Conservation (phyloP, 78 protist species). For the Pigoraptor vietnamica region DNA sequence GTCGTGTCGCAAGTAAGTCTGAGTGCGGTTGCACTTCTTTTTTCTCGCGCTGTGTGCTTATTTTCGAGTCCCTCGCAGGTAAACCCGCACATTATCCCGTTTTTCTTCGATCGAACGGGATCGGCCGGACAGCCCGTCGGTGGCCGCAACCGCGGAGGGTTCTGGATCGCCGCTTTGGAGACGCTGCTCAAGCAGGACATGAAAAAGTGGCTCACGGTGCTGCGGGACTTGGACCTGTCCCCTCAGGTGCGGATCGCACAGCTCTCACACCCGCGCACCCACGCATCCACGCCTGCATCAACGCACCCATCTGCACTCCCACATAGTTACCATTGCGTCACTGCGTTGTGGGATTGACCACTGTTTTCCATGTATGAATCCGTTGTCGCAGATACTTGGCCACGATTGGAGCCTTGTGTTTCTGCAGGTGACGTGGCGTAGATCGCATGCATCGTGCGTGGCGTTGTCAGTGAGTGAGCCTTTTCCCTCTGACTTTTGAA, state of each 20-base stretch:
- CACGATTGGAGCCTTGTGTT: constrained; percentile 4
- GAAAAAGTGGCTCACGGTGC: background rate
- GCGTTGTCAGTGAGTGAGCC: too few species aligned
- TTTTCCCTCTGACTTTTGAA: background rate
- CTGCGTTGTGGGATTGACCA: too few species aligned
- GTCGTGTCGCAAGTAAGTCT: constrained; percentile 49
- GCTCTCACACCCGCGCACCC: background rate
- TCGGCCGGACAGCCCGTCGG: background rate
- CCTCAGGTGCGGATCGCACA: background rate
- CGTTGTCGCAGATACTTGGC: background rate
- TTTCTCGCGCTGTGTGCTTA: background rate
- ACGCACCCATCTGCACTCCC: too few species aligned
- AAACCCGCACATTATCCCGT: constrained; percentile 47
- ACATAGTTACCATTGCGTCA: too few species aligned
- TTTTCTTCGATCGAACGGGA: constrained; percentile 3
- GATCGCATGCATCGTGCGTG: too few species aligned
- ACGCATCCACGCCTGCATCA: background rate
- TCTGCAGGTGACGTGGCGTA: background rate
- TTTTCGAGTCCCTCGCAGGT: background rate
- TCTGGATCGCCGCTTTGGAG: background rate
- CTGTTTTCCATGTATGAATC: too few species aligned
- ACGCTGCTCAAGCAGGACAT: background rate
- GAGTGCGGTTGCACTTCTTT: background rate
- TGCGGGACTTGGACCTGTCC: background rate
- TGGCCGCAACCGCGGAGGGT: background rate